phyloP scores from a whole-genome alignment of 345 rosid genomes.

The Brassica cretica region DNA sequence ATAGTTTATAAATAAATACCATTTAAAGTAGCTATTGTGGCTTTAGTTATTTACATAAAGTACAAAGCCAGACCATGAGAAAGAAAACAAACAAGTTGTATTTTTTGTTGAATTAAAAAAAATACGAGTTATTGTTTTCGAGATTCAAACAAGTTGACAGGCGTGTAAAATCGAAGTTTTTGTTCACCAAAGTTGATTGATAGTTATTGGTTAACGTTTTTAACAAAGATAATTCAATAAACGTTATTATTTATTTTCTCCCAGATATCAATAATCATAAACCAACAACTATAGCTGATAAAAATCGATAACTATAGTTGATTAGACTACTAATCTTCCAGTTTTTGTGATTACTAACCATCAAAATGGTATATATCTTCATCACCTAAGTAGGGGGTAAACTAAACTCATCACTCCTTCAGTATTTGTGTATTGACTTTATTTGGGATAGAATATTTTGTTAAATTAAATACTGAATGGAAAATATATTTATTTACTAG shows the following conservation, averaged over 20 bases:
- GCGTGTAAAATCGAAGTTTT: neutral
- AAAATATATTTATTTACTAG: neutral
- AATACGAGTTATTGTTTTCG: neutral
- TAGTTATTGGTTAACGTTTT: neutral
- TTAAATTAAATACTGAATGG: neutral
- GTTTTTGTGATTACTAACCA: neutral
- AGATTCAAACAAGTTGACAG: conserved; percentile 1
- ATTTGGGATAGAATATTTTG: neutral
- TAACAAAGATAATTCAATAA: neutral
- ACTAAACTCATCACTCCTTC: neutral
- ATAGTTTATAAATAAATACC: conserved; percentile 1
- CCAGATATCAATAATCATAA: neutral
- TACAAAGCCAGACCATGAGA: neutral
- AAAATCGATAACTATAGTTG: neutral
- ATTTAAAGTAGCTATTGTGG: neutral
- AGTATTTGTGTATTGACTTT: conserved; percentile 1
- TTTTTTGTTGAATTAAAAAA: neutral
- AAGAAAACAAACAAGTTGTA: neutral
- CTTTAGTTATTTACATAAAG: neutral
- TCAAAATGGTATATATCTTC: neutral
- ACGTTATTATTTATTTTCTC: neutral
- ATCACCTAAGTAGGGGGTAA: neutral
- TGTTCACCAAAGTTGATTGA: neutral
- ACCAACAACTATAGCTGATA: neutral
- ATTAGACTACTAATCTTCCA: neutral